These are phyloP conservation scores for Zymoseptoria brevis DNA, from an alignment of 2,329 filamentous ascomycete species.

Conservation along the genomic window DNA sequence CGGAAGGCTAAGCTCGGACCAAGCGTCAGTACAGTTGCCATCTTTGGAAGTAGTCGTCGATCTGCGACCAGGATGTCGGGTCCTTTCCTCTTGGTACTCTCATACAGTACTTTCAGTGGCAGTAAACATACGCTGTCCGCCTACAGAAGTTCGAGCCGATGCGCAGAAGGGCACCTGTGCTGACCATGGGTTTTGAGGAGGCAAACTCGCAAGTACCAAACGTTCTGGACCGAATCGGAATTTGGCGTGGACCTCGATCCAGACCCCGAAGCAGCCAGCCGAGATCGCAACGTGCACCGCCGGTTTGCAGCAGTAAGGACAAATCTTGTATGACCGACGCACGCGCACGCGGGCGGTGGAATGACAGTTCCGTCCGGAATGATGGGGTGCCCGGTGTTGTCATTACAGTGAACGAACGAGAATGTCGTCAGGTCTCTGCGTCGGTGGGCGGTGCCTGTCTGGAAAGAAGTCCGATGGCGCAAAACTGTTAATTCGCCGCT, in stretches of 20 bases:
- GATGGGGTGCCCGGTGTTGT: background rate
- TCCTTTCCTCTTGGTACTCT: background rate
- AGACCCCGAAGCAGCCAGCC: background rate
- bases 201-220: too few relatives aligned
- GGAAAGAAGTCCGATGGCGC: background rate
- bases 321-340: background rate
- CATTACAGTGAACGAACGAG: background rate
- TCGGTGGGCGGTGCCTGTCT: background rate
- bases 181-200: background rate
- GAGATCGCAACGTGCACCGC: background rate
- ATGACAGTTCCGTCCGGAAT: background rate
- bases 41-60: background rate
- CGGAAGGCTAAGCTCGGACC: background rate
- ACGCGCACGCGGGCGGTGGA: background rate
- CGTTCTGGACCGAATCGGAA: background rate
- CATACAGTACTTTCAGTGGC: background rate
- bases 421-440: background rate
- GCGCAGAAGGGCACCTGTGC: background rate
- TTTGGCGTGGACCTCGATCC: background rate
- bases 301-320: background rate
- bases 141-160: background rate
- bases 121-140: background rate
- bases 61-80: background rate
- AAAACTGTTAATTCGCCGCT: background rate
- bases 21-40: background rate